These are phyloP conservation scores for Myxozyma geophila DNA, from an alignment of 805 yeast species.

Conservation along the genomic window DNA sequence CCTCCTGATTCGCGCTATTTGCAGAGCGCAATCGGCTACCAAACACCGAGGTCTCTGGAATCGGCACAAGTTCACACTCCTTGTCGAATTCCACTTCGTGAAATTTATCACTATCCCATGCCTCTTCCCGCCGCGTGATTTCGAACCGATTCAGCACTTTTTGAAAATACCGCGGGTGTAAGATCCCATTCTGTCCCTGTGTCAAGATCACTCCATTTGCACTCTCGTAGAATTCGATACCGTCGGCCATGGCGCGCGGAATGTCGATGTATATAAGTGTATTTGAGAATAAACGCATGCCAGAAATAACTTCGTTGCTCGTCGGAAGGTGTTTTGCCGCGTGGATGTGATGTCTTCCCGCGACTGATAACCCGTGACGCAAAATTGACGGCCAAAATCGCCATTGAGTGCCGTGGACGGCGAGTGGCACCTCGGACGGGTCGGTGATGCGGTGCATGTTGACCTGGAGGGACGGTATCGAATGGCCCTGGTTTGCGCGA, in stretches of 20 bases:
- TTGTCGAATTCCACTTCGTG: not conserved
- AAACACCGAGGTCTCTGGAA: slow-evolving; percentile 2
- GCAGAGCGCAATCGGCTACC: not conserved
- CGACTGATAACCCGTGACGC: slow-evolving; percentile 62
- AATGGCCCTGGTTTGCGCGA: slow-evolving; percentile 96
- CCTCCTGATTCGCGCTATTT: no score
- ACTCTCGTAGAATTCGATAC: slow-evolving; percentile 61
- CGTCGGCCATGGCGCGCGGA: slow-evolving; percentile 52
- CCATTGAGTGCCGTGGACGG: slow-evolving; percentile 82
- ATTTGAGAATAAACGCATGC: slow-evolving; percentile 65
- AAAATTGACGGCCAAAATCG: slow-evolving; percentile 48
- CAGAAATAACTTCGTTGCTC: slow-evolving; percentile 61
- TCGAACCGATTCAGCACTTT: slow-evolving; percentile 41
- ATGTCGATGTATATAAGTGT: slow-evolving; percentile 69
- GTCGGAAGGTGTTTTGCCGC: slow-evolving; percentile 66
- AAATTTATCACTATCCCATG: not conserved
- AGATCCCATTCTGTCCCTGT: slow-evolving; percentile 63
- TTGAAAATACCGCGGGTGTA: slow-evolving; percentile 53
- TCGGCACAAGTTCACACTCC: not conserved
- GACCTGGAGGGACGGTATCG: slow-evolving; percentile 48
- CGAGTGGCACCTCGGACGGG: slow-evolving; percentile 52
- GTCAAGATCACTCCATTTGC: slow-evolving; percentile 76
- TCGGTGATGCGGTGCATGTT: slow-evolving; percentile 49
- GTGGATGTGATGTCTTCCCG: slow-evolving; percentile 87
- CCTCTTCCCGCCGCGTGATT: slow-evolving; percentile 32